Percentiles rank a stretch among this genome's conserved stretches.
Conservation (phyloP, 2,329 filamentous ascomycete genomes). For the Falciphora oryzae region DNA sequence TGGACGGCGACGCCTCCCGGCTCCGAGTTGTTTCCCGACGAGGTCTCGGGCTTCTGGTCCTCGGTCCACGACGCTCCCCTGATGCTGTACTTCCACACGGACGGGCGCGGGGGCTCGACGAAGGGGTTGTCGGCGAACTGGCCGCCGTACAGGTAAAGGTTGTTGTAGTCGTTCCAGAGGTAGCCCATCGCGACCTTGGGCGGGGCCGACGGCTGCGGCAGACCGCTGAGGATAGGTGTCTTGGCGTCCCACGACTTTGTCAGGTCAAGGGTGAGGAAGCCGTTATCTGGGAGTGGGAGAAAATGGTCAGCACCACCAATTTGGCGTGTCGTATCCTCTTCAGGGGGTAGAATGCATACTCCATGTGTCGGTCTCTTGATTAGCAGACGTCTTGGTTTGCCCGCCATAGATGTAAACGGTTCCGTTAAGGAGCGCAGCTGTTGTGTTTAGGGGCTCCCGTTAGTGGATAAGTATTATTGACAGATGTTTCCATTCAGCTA, state of each 20-base stretch:
- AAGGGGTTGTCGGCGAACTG: constrained; percentile 62
- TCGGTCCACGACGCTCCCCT: constrained; percentile 54
- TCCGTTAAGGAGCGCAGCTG: constrained; percentile 63
- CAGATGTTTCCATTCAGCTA: not conserved
- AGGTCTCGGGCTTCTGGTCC: constrained; percentile 54
- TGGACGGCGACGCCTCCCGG: constrained; percentile 52
- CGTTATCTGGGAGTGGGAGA: constrained; percentile 48
- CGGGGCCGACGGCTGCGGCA: constrained; percentile 58
- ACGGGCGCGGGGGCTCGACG: constrained; percentile 50
- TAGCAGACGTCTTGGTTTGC: constrained; percentile 49
- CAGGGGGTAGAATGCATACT: constrained; percentile 40
- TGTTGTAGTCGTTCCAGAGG: constrained; percentile 67
- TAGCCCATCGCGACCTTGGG: constrained; percentile 68
- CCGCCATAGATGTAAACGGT: constrained; percentile 75
- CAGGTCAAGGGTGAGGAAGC: constrained; percentile 67
- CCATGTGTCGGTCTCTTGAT: constrained; percentile 62
- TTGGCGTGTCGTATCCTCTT: not conserved
- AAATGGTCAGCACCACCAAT: no score
- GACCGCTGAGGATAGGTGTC: constrained; percentile 55
- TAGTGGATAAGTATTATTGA: not conserved
- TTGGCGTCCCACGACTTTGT: constrained; percentile 65
- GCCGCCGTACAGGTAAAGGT: constrained; percentile 69
- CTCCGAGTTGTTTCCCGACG: constrained; percentile 57
- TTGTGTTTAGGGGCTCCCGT: constrained; percentile 1
- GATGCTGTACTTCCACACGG: constrained; percentile 67